Base-by-base conservation (phyloP, 345 rosid genomes). In the Punica granatum region DNA sequence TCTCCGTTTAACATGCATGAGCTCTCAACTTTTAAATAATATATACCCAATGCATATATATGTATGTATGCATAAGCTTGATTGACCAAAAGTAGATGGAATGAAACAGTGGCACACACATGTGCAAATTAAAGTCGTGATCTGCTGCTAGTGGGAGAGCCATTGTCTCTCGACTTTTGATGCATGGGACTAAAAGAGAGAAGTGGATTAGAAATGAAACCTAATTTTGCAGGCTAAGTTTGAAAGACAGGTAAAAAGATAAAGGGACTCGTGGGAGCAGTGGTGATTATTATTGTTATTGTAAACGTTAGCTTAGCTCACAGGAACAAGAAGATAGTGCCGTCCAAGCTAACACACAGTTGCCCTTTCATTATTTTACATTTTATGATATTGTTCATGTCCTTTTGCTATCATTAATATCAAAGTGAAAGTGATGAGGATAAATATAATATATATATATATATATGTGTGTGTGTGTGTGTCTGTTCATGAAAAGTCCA, bases 271-370 rank as follows among this genome's bases (percentile, higher is more conserved):
- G 15, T 13, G 32, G 13, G 32, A n/a, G n/a, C n/a, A n/a, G 31
- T 54, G 60, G 35, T 59, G 63, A 59, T 59, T 14, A 30, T 16
- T n/a, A n/a, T n/a, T n/a, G n/a, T n/a, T n/a, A n/a, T n/a, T n/a
- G n/a, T n/a, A n/a, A n/a, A n/a, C n/a, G n/a, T n/a, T n/a, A n/a
- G n/a, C n/a, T 12, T 49, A 23, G 6, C 25, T 49, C 21, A 49
- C n/a, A 6, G 56, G 18, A n/a, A 18, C 7, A 25, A n/a, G 11
- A 41, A 36, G 86, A 84, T 68, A 68, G 86, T 43, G 69, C 86
- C 74, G 33, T 79, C 51, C 88, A 86, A 78, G 77, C 67, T 26
- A 39, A 64, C 18, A 10, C 12, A 16, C 23, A 2, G 14, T 48
- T 18, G n/a, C 23, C 53, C 25, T 48, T 41, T 11, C 6, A 11